Base-by-base conservation (phyloP, 2,329 filamentous ascomycete species). In the Aspergillus unguis region DNA sequence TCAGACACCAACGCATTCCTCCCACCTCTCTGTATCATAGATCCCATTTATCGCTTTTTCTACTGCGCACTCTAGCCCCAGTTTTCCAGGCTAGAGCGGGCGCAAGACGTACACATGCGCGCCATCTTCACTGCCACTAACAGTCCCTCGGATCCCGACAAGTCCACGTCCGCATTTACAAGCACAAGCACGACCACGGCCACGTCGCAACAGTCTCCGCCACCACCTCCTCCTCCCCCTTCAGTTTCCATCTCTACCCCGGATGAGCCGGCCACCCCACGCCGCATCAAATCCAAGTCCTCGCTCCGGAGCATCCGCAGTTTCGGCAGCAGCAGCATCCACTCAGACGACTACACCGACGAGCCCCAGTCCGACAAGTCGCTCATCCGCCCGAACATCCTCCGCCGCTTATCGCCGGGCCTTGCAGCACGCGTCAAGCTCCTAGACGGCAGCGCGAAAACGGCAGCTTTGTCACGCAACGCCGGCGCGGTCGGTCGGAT, bases 381-480 rank as follows among this genome's bases (percentile, higher is more conserved):
- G 11, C 51, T 62, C 25, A 58, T 62, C 31, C 67, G 64, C 23
- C 57, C 69, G 23, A 71, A 68, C 25, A 69, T 75, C 55, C 67
- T 75, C 45, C 71, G 72, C 53, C 71, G 71, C 17, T 60, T 75
- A 41, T 75, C 72, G 37, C 72, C 72, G 44, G 71, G 70, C 23
- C 62, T 75, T 8, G 72, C 72, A 7, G 72, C 72, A 44, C 70
- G 72, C 43, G 71, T 75, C 48, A 75, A 73, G 54, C 55, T 71
- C 28, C 61, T 75, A 25, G 71, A 74, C 65, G 65, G 71, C 31
- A 70, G 64, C 48, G 63, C 58, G 48, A 71, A 69, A 50, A 54
- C 51, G 32, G 52, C 59, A 23, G 55, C 50, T 33, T 57, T 56
- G 6, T 54, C 53, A 36, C 67, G 64, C 33, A 64, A 55, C 53